Conservation (phyloP, 352 stramenopile genomes). For the Globisporangium canariense region DNA sequence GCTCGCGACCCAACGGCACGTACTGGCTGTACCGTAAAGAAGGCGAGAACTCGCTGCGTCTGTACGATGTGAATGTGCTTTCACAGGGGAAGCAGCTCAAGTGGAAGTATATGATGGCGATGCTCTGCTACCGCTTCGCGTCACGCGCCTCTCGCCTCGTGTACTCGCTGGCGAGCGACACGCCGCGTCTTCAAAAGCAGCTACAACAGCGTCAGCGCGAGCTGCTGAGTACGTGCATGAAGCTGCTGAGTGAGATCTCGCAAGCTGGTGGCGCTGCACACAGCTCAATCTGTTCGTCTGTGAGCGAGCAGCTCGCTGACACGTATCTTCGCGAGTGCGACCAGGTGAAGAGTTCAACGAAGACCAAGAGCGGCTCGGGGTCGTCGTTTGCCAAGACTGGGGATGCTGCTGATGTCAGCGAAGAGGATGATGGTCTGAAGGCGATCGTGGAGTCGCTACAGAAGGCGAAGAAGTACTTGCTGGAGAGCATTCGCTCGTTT, state of each 20-base stretch:
- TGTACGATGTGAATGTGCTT: conserved; percentile 83
- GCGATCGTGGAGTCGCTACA: conserved; percentile 23
- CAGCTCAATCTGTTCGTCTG: conserved; percentile 74
- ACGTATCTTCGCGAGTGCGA: conserved; percentile 72
- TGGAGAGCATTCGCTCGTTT: conserved; percentile 69
- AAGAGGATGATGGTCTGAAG: conserved; percentile 11
- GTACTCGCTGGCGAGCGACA: conserved; percentile 51
- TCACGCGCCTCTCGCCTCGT: conserved; percentile 63
- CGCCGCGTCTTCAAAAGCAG: conserved; percentile 54
- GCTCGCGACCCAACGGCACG: conserved; percentile 73
- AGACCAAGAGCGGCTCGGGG: neutral
- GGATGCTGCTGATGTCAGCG: neutral
- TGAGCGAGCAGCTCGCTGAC: conserved; percentile 79
- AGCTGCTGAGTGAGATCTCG: conserved; percentile 67
- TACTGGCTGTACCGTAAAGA: conserved; percentile 83
- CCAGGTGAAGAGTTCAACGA: conserved; percentile 10
- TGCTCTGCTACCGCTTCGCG: conserved; percentile 86
- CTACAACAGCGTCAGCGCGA: conserved; percentile 74
- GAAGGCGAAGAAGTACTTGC: conserved; percentile 64
- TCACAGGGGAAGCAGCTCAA: conserved; percentile 83
- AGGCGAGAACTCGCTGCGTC: conserved; percentile 69
- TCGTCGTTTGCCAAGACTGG: neutral
- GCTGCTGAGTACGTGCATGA: conserved; percentile 71
- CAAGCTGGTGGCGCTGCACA: conserved; percentile 54
- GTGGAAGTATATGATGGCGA: conserved; percentile 91